Percentiles rank a stretch among this genome's conserved stretches.
Conservation (phyloP, 2,329 filamentous ascomycete species). For the Colletotrichum shisoi region DNA sequence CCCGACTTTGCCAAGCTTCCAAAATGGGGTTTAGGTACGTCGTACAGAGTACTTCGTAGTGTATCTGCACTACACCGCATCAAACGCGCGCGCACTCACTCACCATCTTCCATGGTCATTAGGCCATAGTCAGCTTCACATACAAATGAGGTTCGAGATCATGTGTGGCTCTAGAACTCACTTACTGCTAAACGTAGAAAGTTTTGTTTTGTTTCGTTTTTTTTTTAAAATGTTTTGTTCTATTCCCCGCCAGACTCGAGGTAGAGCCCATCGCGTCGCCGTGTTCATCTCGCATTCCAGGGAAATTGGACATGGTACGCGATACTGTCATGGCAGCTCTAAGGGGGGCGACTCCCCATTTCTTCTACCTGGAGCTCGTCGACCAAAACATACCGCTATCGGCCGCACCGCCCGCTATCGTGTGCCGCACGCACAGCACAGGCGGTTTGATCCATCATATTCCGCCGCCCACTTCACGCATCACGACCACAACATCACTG, state of each 20-base stretch:
- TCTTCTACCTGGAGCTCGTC: neutral
- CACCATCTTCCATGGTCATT: neutral
- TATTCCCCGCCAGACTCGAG: neutral
- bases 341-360: neutral
- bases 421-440: neutral
- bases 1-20: constrained; percentile 34
- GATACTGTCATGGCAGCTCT: neutral
- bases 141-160: too few relatives aligned
- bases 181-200: too few relatives aligned
- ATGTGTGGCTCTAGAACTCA: too few relatives aligned
- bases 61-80: constrained; percentile 31
- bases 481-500: neutral
- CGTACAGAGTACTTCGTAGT: constrained; percentile 24
- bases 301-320: neutral
- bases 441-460: neutral
- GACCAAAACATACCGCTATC: neutral
- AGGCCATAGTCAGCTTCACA: neutral
- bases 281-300: neutral
- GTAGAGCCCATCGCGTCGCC: neutral
- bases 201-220: too few relatives aligned
- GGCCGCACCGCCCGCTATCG: neutral
- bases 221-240: too few relatives aligned
- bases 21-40: constrained; percentile 12
- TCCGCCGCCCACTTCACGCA: constrained; percentile 19
- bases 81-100: neutral